A percentile compares a stretch with the other conserved stretches of the same genome.
Conservation (phyloP, 2,329 filamentous ascomycete genomes). For the Monosporascus sp. region DNA sequence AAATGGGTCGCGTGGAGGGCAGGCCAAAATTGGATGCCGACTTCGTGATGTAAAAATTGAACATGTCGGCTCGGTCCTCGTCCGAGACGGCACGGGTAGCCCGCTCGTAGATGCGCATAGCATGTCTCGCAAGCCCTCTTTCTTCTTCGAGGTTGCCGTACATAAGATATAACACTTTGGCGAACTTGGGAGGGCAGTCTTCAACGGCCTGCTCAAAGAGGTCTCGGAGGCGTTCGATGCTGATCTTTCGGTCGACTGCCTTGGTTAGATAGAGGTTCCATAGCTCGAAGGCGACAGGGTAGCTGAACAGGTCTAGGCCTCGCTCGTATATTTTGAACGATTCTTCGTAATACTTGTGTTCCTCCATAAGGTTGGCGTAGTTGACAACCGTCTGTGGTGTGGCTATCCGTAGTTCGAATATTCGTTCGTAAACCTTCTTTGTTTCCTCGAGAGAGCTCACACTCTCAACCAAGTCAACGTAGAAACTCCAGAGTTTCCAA, state of each 20-base stretch:
- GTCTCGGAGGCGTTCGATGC: conserved; percentile 88
- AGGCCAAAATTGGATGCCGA: conserved; percentile 97
- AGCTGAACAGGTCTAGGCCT: conserved; percentile 95
- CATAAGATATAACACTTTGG: conserved; percentile 95
- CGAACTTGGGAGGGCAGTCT: conserved; percentile 90
- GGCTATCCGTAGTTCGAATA: conserved; percentile 96
- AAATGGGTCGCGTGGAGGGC: conserved; percentile 89
- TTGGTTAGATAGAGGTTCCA: conserved; percentile 99
- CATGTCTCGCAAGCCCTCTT: conserved; percentile 85
- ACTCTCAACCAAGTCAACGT: conserved; percentile 95
- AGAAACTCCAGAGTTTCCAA: conserved; percentile 99
- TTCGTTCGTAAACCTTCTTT: conserved; percentile 89
- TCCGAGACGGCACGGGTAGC: conserved; percentile 92
- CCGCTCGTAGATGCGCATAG: conserved; percentile 98
- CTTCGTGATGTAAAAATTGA: conserved; percentile 99
- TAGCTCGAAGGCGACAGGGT: conserved; percentile 94
- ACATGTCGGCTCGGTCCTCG: conserved; percentile 94
- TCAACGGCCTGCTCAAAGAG: conserved; percentile 97
- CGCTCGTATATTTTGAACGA: conserved; percentile 97
- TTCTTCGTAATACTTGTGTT: conserved; percentile 92
- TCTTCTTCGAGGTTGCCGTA: conserved; percentile 97
- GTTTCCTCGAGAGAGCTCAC: conserved; percentile 89
- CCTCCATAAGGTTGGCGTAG: conserved; percentile 91
- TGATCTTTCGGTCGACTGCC: conserved; percentile 91
- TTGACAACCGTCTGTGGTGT: conserved; percentile 98